Base-by-base conservation (phyloP, 179 eudicot genomes). In the Silene noctiflora region DNA sequence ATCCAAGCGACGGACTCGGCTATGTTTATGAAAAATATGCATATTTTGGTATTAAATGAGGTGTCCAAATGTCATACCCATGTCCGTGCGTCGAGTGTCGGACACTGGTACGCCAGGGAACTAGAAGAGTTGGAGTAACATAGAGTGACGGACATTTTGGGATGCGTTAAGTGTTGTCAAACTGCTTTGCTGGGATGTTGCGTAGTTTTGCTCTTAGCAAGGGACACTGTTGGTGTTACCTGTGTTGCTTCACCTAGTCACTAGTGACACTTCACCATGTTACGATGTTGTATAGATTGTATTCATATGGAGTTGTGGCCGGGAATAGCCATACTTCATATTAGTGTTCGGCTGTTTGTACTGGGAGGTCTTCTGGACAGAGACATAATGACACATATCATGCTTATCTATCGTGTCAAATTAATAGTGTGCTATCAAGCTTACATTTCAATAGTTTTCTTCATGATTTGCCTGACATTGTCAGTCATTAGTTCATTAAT, bases 181-280 rank as follows among this genome's bases (percentile, higher is more conserved):
- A 14, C 17, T 33, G 42, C 21, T 7, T 29, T 39, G 46, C 69
- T 31, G 21, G 11, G 44, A 19, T 66, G 46, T 29, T 29, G 12
- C 69, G n/a, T 66, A 31, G 10, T 66, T 29, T 66, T 33, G 31
- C 42, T 31, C n/a, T 20, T 66, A 66, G 8, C 46, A 17, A 66
- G 69, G 46, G 46, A 66, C 11, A 4, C 6, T 66, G 8, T 29
- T 31, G 2, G 69, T 29, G 19, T 62, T 31, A 61, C 63, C 35
- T 63, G 31, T 63, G 13, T 63, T 63, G 33, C 42, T 65, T 65
- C 20, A 17, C 19, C 44, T 65, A 65, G 44, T 29, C 69, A 65
- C 44, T 29, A 17, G 69, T 29, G 69, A 16, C 20, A 65, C 21
- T 65, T 65, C 46, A 65, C 20, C 17, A 16, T 31, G 19, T 65